Evolutionary conservation across 2,329 filamentous ascomycete species (phyloP).

Genomic region (Fusarium sp.): DNA sequence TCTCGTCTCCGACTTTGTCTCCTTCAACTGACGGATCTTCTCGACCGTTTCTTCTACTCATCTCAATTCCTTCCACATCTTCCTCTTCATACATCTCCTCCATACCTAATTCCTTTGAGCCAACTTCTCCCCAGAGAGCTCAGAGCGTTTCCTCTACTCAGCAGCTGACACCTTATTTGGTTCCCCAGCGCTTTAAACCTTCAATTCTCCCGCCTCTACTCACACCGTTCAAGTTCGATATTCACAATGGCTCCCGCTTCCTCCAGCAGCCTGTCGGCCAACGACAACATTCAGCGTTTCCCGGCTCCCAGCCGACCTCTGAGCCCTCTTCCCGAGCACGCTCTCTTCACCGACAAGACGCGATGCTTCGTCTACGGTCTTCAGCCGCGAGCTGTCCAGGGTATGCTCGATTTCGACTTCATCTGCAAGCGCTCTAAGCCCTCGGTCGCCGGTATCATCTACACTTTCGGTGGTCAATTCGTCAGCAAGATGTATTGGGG

Average conservation of each 20-base stretch:
- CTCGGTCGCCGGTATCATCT: conserved; percentile 98
- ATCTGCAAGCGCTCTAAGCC: conserved; percentile 99
- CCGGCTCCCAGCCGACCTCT: conserved; percentile 89
- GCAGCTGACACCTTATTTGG: conserved; percentile 39
- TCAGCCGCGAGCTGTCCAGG: conserved; percentile 91
- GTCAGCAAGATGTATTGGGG: conserved; percentile 99
- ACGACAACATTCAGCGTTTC: conserved; percentile 99
- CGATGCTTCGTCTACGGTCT: conserved; percentile 99
- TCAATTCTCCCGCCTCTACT: conserved; percentile 22
- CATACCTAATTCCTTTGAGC: conserved; percentile 44
- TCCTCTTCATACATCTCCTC: conserved; percentile 35
- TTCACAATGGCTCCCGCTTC: conserved; percentile 64
- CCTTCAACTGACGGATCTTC: conserved; percentile 40
- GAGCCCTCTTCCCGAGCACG: conserved; percentile 87
- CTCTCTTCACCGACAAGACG: conserved; percentile 99
- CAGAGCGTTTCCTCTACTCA: conserved; percentile 36
- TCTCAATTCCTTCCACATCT: conserved; percentile 28
- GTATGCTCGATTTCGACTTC: conserved; percentile 99
- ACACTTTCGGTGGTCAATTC: conserved; percentile 99
- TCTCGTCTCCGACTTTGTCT: conserved; percentile 25
- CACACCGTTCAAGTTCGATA: conserved; percentile 38
- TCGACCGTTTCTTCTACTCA: conserved; percentile 37
- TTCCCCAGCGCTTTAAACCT: conserved; percentile 31
- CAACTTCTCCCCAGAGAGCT: conserved; percentile 37
- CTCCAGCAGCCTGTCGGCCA: conserved; percentile 73